These are phyloP conservation scores for Cutaneotrichosporon spelunceum DNA, from an alignment of 1,284 basidiomycete species.

Conservation along the genomic window DNA sequence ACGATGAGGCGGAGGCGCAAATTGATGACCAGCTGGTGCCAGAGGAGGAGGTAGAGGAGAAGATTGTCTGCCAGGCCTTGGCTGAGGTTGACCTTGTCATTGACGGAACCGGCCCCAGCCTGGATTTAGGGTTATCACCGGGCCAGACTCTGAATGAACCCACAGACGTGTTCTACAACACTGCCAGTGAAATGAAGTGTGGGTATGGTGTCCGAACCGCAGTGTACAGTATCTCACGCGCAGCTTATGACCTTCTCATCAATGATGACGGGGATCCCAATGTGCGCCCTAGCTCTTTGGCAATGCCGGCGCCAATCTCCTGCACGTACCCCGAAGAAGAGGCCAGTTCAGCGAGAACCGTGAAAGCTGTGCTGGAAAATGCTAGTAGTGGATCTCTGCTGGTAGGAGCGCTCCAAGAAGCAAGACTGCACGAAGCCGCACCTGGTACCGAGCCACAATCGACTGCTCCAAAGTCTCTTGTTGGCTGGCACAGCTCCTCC, in stretches of 20 bases:
- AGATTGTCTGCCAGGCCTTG: neutral
- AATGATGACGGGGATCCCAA: neutral
- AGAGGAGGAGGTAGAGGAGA: conserved; percentile 6
- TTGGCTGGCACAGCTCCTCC: neutral
- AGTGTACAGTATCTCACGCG: neutral
- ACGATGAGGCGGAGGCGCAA: conserved; percentile 10
- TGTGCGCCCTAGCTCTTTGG: neutral
- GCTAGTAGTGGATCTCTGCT: neutral
- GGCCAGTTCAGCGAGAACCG: neutral
- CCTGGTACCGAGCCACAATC: neutral
- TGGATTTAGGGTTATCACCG: neutral
- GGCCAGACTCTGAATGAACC: neutral
- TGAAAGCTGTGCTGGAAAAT: neutral
- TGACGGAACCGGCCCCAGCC: neutral
- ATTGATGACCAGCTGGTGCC: conserved; percentile 17
- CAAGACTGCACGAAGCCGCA: neutral
- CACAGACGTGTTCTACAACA: neutral
- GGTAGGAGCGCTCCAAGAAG: neutral
- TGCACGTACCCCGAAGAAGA: conserved; percentile 3
- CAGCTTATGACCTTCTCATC: neutral
- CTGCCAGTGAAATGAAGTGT: conserved; percentile 1
- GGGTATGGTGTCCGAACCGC: neutral
- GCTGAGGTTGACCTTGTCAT: neutral
- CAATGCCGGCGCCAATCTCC: neutral
- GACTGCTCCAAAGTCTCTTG: neutral